Conservation (phyloP, 2,329 filamentous ascomycete species). For the Aphanocladium album region DNA sequence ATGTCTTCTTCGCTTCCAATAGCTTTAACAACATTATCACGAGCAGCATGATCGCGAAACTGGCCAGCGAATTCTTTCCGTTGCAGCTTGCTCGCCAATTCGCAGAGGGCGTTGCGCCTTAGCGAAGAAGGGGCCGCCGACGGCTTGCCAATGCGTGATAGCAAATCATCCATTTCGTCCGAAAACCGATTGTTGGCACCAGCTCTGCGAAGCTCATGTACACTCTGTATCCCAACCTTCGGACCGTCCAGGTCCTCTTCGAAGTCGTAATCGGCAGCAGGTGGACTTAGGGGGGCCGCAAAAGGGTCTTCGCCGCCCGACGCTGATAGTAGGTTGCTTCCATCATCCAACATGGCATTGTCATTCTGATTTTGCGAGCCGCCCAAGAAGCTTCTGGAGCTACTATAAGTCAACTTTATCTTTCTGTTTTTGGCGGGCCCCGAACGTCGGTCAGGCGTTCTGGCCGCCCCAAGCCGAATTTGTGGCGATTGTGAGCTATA, state of each 20-base stretch:
- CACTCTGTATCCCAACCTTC: conserved; percentile 51
- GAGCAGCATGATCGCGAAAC: conserved; percentile 70
- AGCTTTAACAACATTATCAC: conserved; percentile 61
- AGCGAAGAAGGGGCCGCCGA: conserved; percentile 42
- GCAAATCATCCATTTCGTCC: conserved; percentile 60
- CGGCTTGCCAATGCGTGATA: conserved; percentile 54
- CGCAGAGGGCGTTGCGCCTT: conserved; percentile 54
- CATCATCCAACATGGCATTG: conserved; percentile 4
- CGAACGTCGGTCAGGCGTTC: conserved; percentile 23
- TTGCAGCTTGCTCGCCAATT: conserved; percentile 54
- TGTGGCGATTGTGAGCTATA: conserved; percentile 2
- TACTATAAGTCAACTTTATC: conserved; percentile 32
- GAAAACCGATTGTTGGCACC: conserved; percentile 62
- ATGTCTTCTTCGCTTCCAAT: conserved; percentile 56
- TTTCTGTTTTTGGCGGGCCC: conserved; percentile 25
- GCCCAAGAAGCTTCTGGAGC: conserved; percentile 26
- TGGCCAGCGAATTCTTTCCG: conserved; percentile 60
- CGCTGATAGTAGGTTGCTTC: not conserved
- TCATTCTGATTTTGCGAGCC: conserved; percentile 23
- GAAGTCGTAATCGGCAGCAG: conserved; percentile 21
- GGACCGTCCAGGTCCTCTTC: conserved; percentile 35
- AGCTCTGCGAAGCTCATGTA: conserved; percentile 61
- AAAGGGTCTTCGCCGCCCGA: not conserved
- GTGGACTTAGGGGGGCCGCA: conserved; percentile 1
- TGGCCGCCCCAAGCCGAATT: conserved; percentile 2